These are phyloP conservation scores for Scheffersomyces illinoinensis DNA, from an alignment of 1,139 yeast genomes.

Conservation along the genomic window DNA sequence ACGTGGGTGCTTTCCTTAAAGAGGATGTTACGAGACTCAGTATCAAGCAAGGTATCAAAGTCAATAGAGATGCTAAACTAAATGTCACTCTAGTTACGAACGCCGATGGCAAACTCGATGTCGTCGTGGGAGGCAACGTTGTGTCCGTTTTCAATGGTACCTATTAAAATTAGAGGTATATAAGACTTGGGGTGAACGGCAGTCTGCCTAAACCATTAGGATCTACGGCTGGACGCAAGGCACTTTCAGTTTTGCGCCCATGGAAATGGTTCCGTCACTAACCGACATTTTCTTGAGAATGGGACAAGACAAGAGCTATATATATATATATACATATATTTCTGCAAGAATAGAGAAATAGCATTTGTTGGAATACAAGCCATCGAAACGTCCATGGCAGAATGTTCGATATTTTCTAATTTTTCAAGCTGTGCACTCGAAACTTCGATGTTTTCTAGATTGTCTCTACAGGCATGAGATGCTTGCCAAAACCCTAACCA, in stretches of 20 bases:
- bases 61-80: slow-evolving; percentile 2
- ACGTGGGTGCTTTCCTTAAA: neutral
- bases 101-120: slow-evolving; percentile 19
- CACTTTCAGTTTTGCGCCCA: neutral
- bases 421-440: no score
- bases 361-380: neutral
- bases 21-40: neutral
- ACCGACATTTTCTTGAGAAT: neutral
- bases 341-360: neutral
- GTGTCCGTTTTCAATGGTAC: slow-evolving; percentile 32
- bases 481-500: neutral
- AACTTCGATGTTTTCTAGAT: neutral
- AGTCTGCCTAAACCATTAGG: neutral
- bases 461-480: neutral
- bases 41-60: slow-evolving; percentile 3
- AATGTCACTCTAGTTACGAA: slow-evolving; percentile 1
- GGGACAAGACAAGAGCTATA: neutral
- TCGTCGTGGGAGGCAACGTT: slow-evolving; percentile 28
- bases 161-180: neutral
- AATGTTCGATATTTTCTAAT: neutral
- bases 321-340: no score
- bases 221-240: neutral
- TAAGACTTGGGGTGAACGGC: neutral
- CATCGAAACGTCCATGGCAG: neutral
- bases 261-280: neutral